Conservation (phyloP, 495 filamentous ascomycete genomes). For the Diplogelasinospora grovesii region DNA sequence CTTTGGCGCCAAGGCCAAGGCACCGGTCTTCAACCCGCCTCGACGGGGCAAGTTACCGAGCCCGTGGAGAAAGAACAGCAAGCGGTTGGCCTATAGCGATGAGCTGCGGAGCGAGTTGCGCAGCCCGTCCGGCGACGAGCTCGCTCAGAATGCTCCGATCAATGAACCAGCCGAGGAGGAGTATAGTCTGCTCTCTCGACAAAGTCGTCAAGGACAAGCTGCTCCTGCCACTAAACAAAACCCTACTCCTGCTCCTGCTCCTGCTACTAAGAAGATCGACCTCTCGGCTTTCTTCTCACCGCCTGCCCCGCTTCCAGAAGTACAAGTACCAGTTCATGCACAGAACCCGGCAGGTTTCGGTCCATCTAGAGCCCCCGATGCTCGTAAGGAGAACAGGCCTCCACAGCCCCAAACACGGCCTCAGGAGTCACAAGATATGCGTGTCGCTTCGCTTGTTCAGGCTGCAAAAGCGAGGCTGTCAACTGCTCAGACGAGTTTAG, state of each 20-base stretch:
- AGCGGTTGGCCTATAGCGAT: constrained; percentile 24
- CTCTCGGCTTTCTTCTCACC: constrained; percentile 43
- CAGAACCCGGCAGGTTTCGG: constrained; percentile 4
- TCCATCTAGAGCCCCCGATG: background rate
- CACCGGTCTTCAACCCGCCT: constrained; percentile 15
- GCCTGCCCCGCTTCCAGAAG: constrained; percentile 32
- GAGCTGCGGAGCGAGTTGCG: no score
- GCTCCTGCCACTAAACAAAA: constrained; percentile 1
- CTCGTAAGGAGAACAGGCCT: background rate
- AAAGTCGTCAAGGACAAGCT: background rate
- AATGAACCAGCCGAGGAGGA: constrained; percentile 17
- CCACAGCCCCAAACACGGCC: background rate
- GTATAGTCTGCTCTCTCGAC: constrained; percentile 30
- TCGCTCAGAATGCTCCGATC: background rate
- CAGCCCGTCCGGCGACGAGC: no score
- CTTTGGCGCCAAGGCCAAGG: constrained; percentile 14
- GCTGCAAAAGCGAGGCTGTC: no score
- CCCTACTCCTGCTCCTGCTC: background rate
- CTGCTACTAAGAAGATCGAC: constrained; percentile 28
- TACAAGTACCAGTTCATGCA: constrained; percentile 1
- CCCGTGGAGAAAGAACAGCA: constrained; percentile 34
- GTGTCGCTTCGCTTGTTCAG: constrained; percentile 11
- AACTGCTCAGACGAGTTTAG: background rate
- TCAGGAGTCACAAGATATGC: no score
- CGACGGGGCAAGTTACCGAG: constrained; percentile 38